Evolutionary conservation across 2,329 filamentous ascomycete species (phyloP).

Genomic region (Didymella keratinophila): DNA sequence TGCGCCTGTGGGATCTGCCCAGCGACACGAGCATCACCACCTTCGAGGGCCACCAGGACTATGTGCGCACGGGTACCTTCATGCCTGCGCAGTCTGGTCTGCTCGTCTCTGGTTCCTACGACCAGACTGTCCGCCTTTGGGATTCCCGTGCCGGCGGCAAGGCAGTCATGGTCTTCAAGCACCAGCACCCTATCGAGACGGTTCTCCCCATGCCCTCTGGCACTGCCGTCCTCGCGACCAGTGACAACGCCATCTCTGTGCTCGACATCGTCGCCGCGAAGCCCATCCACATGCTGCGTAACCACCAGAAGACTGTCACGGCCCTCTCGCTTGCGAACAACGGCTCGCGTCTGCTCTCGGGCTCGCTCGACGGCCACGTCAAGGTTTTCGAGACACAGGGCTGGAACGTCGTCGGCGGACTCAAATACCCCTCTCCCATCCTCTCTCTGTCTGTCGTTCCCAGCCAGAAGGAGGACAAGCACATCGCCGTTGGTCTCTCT

Average conservation of each 20-base stretch:
- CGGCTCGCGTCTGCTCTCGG: conserved; percentile 81
- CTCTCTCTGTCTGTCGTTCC: conserved; percentile 81
- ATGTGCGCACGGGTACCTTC: conserved; percentile 86
- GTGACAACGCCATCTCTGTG: conserved; percentile 87
- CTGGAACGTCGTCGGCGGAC: conserved; percentile 96
- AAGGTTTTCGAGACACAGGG: conserved; percentile 94
- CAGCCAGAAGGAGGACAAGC: conserved; percentile 79
- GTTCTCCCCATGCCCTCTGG: conserved; percentile 88
- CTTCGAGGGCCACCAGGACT: conserved; percentile 89
- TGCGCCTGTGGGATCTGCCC: conserved; percentile 92
- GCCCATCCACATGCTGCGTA: conserved; percentile 84
- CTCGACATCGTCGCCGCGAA: conserved; percentile 91
- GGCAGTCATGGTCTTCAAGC: conserved; percentile 90
- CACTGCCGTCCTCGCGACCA: conserved; percentile 83
- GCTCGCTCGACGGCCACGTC: conserved; percentile 92
- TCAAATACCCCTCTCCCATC: conserved; percentile 92
- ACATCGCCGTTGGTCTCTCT: conserved; percentile 93
- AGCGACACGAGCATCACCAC: conserved; percentile 77
- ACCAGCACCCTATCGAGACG: conserved; percentile 85
- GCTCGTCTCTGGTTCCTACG: conserved; percentile 90
- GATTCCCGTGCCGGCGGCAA: conserved; percentile 76
- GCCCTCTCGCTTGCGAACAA: conserved; percentile 82
- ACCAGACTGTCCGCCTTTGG: conserved; percentile 92
- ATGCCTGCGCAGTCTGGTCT: conserved; percentile 77
- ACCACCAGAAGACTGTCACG: conserved; percentile 98